phyloP scores from a whole-genome alignment of 2,329 filamentous ascomycete genomes.

The Ophiostoma ips region DNA sequence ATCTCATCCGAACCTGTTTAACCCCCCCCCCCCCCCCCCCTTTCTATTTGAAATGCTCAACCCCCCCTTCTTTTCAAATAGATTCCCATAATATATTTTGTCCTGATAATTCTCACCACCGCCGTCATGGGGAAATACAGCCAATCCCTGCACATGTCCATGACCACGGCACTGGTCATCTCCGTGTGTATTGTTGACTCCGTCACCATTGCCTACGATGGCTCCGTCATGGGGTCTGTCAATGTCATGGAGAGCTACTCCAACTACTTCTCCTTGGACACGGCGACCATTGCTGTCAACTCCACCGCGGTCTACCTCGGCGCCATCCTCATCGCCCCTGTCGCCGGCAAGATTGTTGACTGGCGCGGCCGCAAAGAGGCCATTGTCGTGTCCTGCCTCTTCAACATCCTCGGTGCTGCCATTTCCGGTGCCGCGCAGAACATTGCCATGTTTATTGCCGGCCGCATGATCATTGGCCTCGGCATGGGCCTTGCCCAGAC shows the following conservation, averaged over 20 bases:
- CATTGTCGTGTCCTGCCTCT: slow-evolving; percentile 12
- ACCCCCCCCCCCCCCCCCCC: too few species aligned
- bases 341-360: slow-evolving; percentile 16
- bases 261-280: slow-evolving; percentile 21
- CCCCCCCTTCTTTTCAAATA: too few species aligned
- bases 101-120: background rate
- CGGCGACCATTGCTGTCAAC: slow-evolving; percentile 21
- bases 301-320: slow-evolving; percentile 18
- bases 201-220: slow-evolving; percentile 19
- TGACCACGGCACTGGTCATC: slow-evolving; percentile 14
- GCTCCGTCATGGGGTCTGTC: slow-evolving; percentile 21
- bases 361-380: slow-evolving; percentile 15
- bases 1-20: too few species aligned
- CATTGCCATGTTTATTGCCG: slow-evolving; percentile 18
- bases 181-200: slow-evolving; percentile 11
- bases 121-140: background rate
- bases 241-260: slow-evolving; percentile 23
- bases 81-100: too few species aligned
- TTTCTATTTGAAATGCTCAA: too few species aligned
- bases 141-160: slow-evolving; percentile 10
- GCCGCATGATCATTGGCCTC: slow-evolving; percentile 17
- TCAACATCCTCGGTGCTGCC: slow-evolving; percentile 15
- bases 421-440: slow-evolving; percentile 15
- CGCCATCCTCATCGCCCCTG: slow-evolving; percentile 12
- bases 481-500: slow-evolving; percentile 14